Conservation (phyloP, 768 basidiomycete genomes). For the Lyophyllum decastes region DNA sequence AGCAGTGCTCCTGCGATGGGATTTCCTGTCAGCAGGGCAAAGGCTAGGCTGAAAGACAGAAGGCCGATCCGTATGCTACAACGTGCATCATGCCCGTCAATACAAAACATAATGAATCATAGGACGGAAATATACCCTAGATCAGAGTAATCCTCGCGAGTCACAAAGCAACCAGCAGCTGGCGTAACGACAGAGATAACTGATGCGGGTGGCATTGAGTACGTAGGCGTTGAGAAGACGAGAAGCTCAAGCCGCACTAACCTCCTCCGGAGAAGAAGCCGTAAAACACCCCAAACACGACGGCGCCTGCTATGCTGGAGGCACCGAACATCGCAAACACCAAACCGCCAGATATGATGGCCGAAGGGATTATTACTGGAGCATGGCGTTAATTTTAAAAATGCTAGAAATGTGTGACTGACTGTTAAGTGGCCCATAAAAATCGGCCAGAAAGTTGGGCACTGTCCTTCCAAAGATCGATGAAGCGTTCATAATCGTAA, state of each 20-base stretch:
- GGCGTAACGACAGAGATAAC: conserved; percentile 43
- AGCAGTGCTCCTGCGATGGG: conserved; percentile 55
- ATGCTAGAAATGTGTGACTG: conserved; percentile 10
- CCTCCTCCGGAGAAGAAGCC: conserved; percentile 59
- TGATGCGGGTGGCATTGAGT: conserved; percentile 16
- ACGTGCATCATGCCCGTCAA: not conserved
- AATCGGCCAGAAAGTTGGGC: conserved; percentile 55
- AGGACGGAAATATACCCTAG: conserved; percentile 32
- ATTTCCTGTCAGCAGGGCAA: conserved; percentile 49
- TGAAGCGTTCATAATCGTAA: conserved; percentile 53
- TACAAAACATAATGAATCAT: not conserved
- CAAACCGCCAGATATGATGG: conserved; percentile 41
- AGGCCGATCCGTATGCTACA: conserved; percentile 47
- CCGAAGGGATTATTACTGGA: conserved; percentile 44
- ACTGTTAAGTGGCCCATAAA: conserved; percentile 51
- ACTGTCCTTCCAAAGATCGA: conserved; percentile 61
- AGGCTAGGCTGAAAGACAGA: conserved; percentile 42
- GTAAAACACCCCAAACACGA: conserved; percentile 48
- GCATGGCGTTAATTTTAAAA: not conserved
- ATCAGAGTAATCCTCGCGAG: conserved; percentile 43
- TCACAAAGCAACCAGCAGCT: conserved; percentile 37
- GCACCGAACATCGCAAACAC: conserved; percentile 55
- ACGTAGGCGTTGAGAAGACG: not conserved
- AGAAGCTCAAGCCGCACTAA: conserved; percentile 23
- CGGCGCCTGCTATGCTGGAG: conserved; percentile 38